Conservation (phyloP, 345 rosid genomes). For the Corchorus olitorius region DNA sequence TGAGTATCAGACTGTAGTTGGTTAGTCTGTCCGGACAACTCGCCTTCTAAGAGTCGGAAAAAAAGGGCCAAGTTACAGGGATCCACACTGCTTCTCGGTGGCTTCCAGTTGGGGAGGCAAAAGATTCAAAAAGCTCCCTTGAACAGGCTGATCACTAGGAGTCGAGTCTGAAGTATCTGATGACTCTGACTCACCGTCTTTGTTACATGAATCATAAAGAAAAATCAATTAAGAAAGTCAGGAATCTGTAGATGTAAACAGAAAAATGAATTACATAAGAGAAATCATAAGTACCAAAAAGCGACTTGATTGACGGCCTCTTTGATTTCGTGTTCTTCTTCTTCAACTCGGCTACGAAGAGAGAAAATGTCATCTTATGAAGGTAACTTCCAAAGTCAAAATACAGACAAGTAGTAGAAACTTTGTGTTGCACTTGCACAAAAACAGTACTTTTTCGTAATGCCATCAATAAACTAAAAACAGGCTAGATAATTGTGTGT, state of each 20-base stretch:
- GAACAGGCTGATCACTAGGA: conserved; percentile 29
- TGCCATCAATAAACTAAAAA: background rate
- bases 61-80: conserved; percentile 16
- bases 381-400: background rate
- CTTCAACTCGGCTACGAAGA: conserved; percentile 64
- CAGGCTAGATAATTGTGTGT: background rate
- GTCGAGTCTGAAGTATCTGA: conserved; percentile 47
- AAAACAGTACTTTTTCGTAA: background rate
- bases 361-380: conserved; percentile 13
- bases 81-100: conserved; percentile 33
- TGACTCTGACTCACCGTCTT: conserved; percentile 57
- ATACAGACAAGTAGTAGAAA: background rate
- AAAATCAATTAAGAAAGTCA: background rate
- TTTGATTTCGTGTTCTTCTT: conserved; percentile 63
- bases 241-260: background rate
- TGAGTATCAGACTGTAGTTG: conserved; percentile 6
- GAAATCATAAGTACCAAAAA: conserved; percentile 54
- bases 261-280: background rate
- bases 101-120: conserved; percentile 43
- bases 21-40: background rate
- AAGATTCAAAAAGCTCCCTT: conserved; percentile 55
- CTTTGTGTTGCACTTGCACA: background rate
- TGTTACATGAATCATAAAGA: conserved; percentile 9
- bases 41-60: background rate
- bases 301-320: conserved; percentile 75